phyloP scores from a whole-genome alignment of 164 flowering plant species.

The Platanus orientalis region DNA sequence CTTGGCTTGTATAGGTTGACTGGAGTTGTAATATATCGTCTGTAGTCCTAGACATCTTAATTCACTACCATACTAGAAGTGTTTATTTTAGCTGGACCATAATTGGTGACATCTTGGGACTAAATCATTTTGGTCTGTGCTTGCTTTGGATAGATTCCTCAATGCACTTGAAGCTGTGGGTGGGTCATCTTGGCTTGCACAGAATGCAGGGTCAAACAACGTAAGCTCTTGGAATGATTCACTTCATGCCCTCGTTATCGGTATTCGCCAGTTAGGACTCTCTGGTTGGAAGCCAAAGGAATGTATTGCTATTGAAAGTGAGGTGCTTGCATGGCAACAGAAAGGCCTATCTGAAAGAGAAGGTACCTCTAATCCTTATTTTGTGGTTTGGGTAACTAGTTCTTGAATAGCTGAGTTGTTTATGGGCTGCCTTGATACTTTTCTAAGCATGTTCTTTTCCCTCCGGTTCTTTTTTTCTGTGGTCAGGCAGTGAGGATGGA shows the following conservation, averaged over 20 bases:
- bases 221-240: slow-evolving; percentile 65
- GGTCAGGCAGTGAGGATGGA: slow-evolving; percentile 78
- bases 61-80: no score
- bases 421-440: not conserved
- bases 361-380: slow-evolving; percentile 40
- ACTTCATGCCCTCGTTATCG: slow-evolving; percentile 52
- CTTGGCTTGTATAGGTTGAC: not conserved
- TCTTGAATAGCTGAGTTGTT: not conserved
- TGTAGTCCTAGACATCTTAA: no score
- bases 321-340: slow-evolving; percentile 73
- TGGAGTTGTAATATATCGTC: no score
- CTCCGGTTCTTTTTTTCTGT: slow-evolving; percentile 6
- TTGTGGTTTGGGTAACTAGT: not conserved
- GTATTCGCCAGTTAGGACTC: slow-evolving; percentile 67
- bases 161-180: slow-evolving; percentile 75
- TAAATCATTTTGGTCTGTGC: slow-evolving; percentile 9
- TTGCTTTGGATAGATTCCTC: slow-evolving; percentile 50
- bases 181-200: slow-evolving; percentile 68
- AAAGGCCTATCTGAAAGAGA: slow-evolving; percentile 72
- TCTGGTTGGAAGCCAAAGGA: slow-evolving; percentile 84
- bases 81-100: not conserved
- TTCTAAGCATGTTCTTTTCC: not conserved
- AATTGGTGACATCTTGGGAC: slow-evolving; percentile 6
- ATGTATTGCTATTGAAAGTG: slow-evolving; percentile 66
- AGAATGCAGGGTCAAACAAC: slow-evolving; percentile 46